Base-by-base conservation (phyloP, 805 yeast genomes). In the Teunomyces panamensis region DNA sequence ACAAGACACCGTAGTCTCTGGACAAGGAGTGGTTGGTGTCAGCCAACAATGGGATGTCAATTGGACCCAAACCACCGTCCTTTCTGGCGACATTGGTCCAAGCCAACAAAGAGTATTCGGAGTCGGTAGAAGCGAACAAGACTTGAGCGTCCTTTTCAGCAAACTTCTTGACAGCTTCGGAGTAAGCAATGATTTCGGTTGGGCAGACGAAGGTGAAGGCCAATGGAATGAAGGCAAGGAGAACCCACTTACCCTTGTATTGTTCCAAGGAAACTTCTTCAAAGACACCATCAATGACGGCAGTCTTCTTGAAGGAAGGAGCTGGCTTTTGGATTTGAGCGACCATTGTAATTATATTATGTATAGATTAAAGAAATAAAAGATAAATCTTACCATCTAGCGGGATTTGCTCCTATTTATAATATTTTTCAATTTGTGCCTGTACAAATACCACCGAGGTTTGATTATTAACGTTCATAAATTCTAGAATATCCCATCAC, bases 191-290 rank as follows among this genome's bases (percentile, higher is more conserved):
- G 79, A 94, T 91, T 81, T 94, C 98, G 60, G 99, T 94, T 74
- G 99, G 99, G 79, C 99, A 94, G 56, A 94, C 98, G 62, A 94
- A 94, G 52, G 99, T 94, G 91, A 94, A 94, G 45, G 99, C 99
- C 82, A 92, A 79, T 74, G 99, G 99, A 71, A 94, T 86, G 79
- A 94, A 94, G 55, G 95, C 98, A 65, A 94, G 81, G 57, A 94
- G 75, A 59, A 94, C 97, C 96, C 97, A 94, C 77, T 94, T 89
- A 68, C 99, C 99, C 79, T 85, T 85, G 88, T 85, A 94, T 75
- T 89, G 87, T 65, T 92, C 98, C 62, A 94, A 84, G 52, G 96
- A 80, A 62, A 94, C 80, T 67, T 94, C 97, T 80, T 94, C 98
- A 69, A 94, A 92, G 57, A 82, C 78, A 75, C 98, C 98, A 78